phyloP scores from a whole-genome alignment of 208 protist genomes.

The Lotmaria passim region DNA sequence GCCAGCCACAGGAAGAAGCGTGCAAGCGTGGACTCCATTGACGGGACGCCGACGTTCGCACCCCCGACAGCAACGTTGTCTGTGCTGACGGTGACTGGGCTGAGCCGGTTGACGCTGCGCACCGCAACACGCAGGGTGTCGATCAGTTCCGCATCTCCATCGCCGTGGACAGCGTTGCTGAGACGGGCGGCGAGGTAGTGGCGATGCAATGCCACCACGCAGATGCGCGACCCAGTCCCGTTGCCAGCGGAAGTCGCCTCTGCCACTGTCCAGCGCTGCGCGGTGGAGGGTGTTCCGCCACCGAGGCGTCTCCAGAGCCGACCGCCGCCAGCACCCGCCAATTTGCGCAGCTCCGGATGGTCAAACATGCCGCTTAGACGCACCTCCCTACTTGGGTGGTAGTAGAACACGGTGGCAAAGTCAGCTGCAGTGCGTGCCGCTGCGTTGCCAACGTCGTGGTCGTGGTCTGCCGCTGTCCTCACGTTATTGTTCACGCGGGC shows the following conservation, averaged over 20 bases:
- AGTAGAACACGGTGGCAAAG: slow-evolving; percentile 22
- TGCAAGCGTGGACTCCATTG: slow-evolving; percentile 17
- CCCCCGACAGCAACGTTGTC: background rate
- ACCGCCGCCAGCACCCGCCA: slow-evolving; percentile 23
- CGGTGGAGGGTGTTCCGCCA: background rate
- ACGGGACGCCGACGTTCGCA: background rate
- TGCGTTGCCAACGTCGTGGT: background rate
- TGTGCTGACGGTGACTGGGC: background rate
- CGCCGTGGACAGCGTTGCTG: too few species aligned
- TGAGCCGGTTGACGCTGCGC: background rate
- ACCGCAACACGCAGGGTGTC: background rate
- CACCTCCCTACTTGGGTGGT: slow-evolving; percentile 18
- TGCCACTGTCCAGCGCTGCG: slow-evolving; percentile 10
- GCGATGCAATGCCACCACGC: slow-evolving; percentile 18
- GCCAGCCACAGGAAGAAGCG: slow-evolving; percentile 27
- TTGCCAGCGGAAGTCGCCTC: slow-evolving; percentile 2
- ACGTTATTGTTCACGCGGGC: background rate
- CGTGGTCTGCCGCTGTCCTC: background rate
- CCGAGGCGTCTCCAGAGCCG: slow-evolving; percentile 18
- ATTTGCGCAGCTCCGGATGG: slow-evolving; percentile 18
- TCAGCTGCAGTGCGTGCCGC: slow-evolving; percentile 4
- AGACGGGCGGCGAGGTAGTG: slow-evolving; percentile 9
- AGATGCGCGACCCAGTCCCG: too few species aligned
- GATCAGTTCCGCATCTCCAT: background rate
- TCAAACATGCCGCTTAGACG: slow-evolving; percentile 23